Evolutionary conservation across 2,329 filamentous ascomycete species (phyloP).

Genomic region (Lecanicillium sp.): DNA sequence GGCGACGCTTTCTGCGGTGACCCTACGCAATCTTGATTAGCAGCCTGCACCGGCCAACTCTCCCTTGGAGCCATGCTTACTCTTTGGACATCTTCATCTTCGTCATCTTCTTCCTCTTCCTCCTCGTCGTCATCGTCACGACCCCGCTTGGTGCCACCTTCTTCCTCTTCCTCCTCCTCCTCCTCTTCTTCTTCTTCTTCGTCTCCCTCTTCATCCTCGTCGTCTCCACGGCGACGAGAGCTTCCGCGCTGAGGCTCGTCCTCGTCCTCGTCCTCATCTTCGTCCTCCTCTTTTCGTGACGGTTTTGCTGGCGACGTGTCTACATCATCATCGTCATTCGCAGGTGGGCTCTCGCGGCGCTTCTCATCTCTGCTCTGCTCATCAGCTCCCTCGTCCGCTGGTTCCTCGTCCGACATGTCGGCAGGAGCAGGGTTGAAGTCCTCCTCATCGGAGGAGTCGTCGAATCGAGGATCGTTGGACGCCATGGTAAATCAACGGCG

Average conservation of each 20-base stretch:
- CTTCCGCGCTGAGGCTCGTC: conserved; percentile 12
- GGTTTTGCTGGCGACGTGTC: conserved; percentile 17
- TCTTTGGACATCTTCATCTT: conserved; percentile 61
- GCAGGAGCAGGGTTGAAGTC: conserved; percentile 81
- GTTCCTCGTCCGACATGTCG: conserved; percentile 57
- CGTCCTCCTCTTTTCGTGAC: conserved; percentile 22
- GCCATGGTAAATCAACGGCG: conserved; percentile 31
- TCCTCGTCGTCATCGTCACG: conserved; percentile 54
- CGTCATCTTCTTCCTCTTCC: conserved; percentile 55
- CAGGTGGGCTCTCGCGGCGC: conserved; percentile 1
- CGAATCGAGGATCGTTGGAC: conserved; percentile 39
- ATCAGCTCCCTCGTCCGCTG: conserved; percentile 23
- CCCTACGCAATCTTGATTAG: conserved; percentile 27
- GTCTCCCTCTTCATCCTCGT: conserved; percentile 25
- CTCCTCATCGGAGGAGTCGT: conserved; percentile 69
- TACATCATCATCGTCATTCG: conserved; percentile 22
- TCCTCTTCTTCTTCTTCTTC: conserved; percentile 29
- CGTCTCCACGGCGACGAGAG: conserved; percentile 15
- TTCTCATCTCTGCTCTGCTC: conserved; percentile 33
- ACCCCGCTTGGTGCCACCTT: conserved; percentile 41
- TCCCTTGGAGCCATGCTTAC: conserved; percentile 27
- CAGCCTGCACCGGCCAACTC: not conserved
- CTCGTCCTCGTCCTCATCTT: conserved; percentile 36
- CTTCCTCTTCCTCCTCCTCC: conserved; percentile 30
- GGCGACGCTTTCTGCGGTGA: conserved; percentile 73